Evolutionary conservation across 106 monocot species (phyloP), one percentile per base, ranked within the genome.

Genomic region (Alisma plantagoaquatica): DNA sequence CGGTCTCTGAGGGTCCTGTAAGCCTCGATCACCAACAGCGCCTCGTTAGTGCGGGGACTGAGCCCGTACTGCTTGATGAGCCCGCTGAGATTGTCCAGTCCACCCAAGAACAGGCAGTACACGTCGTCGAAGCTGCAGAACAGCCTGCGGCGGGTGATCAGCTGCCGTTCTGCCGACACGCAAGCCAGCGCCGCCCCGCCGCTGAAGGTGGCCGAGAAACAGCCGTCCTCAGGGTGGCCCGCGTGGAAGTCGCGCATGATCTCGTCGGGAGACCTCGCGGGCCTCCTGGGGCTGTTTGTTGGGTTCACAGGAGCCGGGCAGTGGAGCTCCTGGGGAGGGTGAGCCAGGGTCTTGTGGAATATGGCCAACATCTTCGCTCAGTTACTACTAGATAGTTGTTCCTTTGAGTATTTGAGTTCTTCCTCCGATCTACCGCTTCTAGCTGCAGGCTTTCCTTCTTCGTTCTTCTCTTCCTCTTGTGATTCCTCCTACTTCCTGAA

Each of bases 31-130:
- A n/a, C n/a, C n/a, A n/a, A n/a, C n/a, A n/a, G n/a, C n/a, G n/a
- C n/a, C n/a, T n/a, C n/a, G 49, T 84, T 63, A 45, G 84, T 77
- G 10, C 63, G 42, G 41, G 69, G 71, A 54, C 71, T 69, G 33
- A 91, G 76, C 1, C 91, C 91, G 53, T 84, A 91, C 60, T 91
- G 80, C 65, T 66, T 56, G 23, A 91, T 67, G 18, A 80, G 79
- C 12, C 71, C 32, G 80, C 84, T 72, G 18, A 91, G 77, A 52
- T 91, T 91, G 47, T 69, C 45, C 10, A 84, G 46, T 6, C 55
- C 45, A 15, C 91, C 91, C 1, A 78, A 61, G 51, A 91, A 91
- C 44, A 75, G 46, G 57, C 91, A 91, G 74, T 74, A 81, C 4
- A 84, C 51, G 23, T 77, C 71, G 22, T 84, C 91, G 21, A 84